phyloP scores from a whole-genome alignment of 2,329 filamentous ascomycete genomes.

The Hypomyces perniciosus region DNA sequence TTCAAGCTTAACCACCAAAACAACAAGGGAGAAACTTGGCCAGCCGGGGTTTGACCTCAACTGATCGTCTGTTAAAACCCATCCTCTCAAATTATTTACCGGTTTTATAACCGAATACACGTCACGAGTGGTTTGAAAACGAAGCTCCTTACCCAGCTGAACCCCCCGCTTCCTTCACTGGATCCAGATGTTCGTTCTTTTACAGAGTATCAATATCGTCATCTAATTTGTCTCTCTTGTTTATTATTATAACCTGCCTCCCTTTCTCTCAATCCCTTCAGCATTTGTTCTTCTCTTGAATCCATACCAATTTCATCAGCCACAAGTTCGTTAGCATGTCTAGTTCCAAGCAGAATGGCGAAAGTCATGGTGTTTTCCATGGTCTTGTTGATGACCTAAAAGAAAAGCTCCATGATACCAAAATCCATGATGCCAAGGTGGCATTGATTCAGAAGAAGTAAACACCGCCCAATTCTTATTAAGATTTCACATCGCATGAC shows the following conservation, averaged over 20 bases:
- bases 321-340: background rate
- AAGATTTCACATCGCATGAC: background rate
- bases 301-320: background rate
- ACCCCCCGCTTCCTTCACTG: too few relatives aligned
- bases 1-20: background rate
- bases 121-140: too few relatives aligned
- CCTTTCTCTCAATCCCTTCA: too few relatives aligned
- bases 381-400: constrained; percentile 44
- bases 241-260: too few relatives aligned
- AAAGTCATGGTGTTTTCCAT: constrained; percentile 22
- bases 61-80: background rate
- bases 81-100: too few relatives aligned
- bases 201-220: too few relatives aligned
- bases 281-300: too few relatives aligned
- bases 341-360: constrained; percentile 8
- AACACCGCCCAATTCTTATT: constrained; percentile 8
- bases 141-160: too few relatives aligned
- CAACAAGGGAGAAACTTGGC: background rate
- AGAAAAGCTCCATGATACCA: constrained; percentile 49
- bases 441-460: constrained; percentile 55
- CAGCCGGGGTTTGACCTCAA: background rate
- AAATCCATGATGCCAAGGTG: constrained; percentile 53
- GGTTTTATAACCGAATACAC: too few relatives aligned
- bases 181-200: too few relatives aligned
- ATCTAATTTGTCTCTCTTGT: too few relatives aligned